These are phyloP conservation scores for Malassezia sympodialis DNA, from an alignment of 1,284 basidiomycete species.

Conservation along the genomic window DNA sequence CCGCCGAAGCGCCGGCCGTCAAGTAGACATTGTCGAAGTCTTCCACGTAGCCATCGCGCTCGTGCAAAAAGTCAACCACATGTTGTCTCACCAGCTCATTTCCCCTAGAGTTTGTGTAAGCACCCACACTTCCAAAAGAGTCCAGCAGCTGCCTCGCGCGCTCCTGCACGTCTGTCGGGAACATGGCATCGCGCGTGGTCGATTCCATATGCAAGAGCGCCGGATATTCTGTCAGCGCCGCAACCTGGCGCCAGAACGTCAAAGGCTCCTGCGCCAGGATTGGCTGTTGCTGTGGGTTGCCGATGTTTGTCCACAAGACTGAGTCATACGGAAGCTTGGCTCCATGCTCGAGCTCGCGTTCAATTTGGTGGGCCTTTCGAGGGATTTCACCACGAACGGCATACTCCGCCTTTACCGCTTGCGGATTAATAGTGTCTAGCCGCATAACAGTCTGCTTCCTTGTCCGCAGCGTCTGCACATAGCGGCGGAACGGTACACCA, in stretches of 20 bases:
- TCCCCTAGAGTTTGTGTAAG: constrained; percentile 92
- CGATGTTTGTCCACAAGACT: constrained; percentile 91
- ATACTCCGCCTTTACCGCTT: constrained; percentile 79
- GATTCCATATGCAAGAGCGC: constrained; percentile 60
- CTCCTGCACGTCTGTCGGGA: constrained; percentile 74
- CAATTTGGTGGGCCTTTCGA: constrained; percentile 73
- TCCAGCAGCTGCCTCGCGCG: constrained; percentile 67
- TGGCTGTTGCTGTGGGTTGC: constrained; percentile 84
- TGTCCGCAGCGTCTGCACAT: not conserved
- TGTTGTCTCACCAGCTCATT: constrained; percentile 75
- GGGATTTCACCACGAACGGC: constrained; percentile 95
- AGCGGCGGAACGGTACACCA: not conserved
- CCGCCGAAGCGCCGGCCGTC: constrained; percentile 82
- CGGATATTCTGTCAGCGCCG: constrained; percentile 84
- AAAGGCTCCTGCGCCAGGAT: constrained; percentile 85
- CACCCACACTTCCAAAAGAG: constrained; percentile 89
- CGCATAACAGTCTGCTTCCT: not conserved
- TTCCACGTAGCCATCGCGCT: constrained; percentile 56
- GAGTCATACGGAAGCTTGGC: constrained; percentile 66
- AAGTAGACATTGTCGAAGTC: constrained; percentile 82
- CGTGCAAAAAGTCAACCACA: constrained; percentile 77
- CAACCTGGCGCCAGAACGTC: constrained; percentile 84
- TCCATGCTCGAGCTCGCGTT: constrained; percentile 29
- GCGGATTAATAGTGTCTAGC: constrained; percentile 58
- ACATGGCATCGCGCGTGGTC: constrained; percentile 51